phyloP scores from a whole-genome alignment of 2,329 filamentous ascomycete species.

The Didymosphaeria variabile region DNA sequence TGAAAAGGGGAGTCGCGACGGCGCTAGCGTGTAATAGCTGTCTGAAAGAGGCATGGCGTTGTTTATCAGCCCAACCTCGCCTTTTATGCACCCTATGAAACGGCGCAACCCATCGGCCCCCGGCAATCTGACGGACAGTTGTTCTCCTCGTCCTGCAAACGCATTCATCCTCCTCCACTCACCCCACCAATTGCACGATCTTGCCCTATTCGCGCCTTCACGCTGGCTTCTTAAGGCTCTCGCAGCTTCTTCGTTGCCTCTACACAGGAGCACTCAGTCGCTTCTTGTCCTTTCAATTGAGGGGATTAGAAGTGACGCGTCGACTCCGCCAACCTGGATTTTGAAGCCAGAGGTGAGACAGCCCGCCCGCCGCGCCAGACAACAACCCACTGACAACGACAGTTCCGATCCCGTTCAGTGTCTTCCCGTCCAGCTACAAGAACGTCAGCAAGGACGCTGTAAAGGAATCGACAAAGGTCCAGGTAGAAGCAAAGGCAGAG shows the following conservation, averaged over 20 bases:
- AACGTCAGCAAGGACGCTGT: constrained; percentile 65
- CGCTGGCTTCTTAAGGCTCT: constrained; percentile 42
- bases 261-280: constrained; percentile 56
- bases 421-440: constrained; percentile 98
- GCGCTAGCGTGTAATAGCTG: constrained; percentile 28
- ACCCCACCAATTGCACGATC: constrained; percentile 49
- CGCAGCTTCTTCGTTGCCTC: constrained; percentile 27
- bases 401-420: constrained; percentile 92
- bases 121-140: constrained; percentile 41
- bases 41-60: neutral
- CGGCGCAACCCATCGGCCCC: constrained; percentile 35
- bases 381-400: constrained; percentile 25
- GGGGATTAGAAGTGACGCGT: constrained; percentile 75
- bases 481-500: constrained; percentile 84
- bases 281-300: constrained; percentile 75
- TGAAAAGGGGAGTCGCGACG: constrained; percentile 36
- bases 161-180: constrained; percentile 47
- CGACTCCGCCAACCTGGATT: constrained; percentile 98
- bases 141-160: constrained; percentile 42
- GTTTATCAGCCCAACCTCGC: constrained; percentile 26
- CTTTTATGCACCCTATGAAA: constrained; percentile 26
- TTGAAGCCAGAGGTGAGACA: constrained; percentile 81
- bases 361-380: constrained; percentile 57
- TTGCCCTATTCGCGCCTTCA: constrained; percentile 39
- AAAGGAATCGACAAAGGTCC: constrained; percentile 69